Conservation (phyloP, 2,329 filamentous ascomycete species). For the Stagonosporopsis cucurbitacearum region DNA sequence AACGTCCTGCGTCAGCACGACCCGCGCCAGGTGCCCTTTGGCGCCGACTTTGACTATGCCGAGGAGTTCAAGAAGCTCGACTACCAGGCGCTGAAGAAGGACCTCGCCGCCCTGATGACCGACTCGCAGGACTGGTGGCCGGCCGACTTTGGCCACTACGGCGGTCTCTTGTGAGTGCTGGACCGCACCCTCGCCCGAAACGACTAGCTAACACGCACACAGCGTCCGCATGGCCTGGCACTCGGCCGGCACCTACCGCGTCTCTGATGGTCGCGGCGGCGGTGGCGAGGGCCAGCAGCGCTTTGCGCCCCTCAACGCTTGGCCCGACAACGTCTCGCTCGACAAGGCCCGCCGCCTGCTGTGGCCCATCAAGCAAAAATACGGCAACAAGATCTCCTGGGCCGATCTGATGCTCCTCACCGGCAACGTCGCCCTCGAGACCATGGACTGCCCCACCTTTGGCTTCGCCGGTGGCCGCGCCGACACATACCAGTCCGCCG, state of each 20-base stretch:
- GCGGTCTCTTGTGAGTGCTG: constrained; percentile 67
- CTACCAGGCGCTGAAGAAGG: constrained; percentile 75
- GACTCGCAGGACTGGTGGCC: constrained; percentile 84
- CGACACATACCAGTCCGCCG: constrained; percentile 77
- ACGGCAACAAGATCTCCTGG: constrained; percentile 83
- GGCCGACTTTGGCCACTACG: constrained; percentile 81
- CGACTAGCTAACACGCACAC: constrained; percentile 9
- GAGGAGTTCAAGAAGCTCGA: constrained; percentile 75
- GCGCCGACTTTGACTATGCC: constrained; percentile 73
- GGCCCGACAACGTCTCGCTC: constrained; percentile 79
- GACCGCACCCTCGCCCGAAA: not conserved
- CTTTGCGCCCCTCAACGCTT: constrained; percentile 81
- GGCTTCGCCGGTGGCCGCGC: constrained; percentile 75
- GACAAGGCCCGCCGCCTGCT: constrained; percentile 82
- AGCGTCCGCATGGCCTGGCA: constrained; percentile 80
- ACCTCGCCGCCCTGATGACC: constrained; percentile 73
- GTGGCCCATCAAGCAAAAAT: constrained; percentile 86
- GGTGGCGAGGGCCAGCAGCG: constrained; percentile 77
- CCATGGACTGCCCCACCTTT: constrained; percentile 75
- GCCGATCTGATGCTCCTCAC: constrained; percentile 74
- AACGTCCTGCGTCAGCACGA: constrained; percentile 78
- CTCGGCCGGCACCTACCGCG: constrained; percentile 78
- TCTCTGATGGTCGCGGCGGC: constrained; percentile 76
- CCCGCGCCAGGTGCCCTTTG: constrained; percentile 67
- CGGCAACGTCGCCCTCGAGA: constrained; percentile 78